Evolutionary conservation across 1,284 basidiomycete genomes (phyloP), one percentile per base, ranked within the genome.

Genomic region (Hymenochaete sp.): DNA sequence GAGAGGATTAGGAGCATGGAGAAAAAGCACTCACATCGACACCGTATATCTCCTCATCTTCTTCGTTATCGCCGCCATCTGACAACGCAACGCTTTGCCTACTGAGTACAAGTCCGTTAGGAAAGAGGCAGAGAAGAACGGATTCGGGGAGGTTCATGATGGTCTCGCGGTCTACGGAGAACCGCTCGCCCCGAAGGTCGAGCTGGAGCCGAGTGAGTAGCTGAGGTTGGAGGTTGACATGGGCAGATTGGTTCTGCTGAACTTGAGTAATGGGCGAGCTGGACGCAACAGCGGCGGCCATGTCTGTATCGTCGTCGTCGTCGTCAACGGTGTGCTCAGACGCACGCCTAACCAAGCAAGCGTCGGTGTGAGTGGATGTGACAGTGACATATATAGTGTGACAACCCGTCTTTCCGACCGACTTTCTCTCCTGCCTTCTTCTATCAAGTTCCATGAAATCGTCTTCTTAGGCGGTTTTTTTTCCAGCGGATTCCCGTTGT

Each of bases 121-220:
- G 95, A 61, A 98, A 98, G 46, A 98, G 73, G 63, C 95, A 98
- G 39, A 99, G 73, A 48, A 99, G 70, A 38, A 99, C 91, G 21
- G 88, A 93, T 75, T 99, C 95, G 6, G 95, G 95, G 25, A 99
- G 72, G 62, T 95, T 93, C 93, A 98, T 97, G 62, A 99, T 86
- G 25, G 89, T 93, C 67, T 98, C 95, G 56, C 96, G 77, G 68
- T 98, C 96, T 47, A 99, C 92, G 48, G 88, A 83, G 68, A 98
- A 96, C 55, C 92, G 82, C 55, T 72, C 75, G 49, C 93, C 93
- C 53, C 95, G 82, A 41, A 99, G 73, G 66, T 98, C 95, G 56
- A 99, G 82, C 47, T 89, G 79, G 54, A 98, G 76, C 52, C 90
- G 75, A 10, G 87, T 83, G 52, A 95, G 72, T 29, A 93, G 73